Percentiles rank a stretch among this genome's conserved stretches.
These are phyloP conservation scores for Boletus rubroflammeus DNA, from an alignment of 768 basidiomycete species.

Conservation along the genomic window DNA sequence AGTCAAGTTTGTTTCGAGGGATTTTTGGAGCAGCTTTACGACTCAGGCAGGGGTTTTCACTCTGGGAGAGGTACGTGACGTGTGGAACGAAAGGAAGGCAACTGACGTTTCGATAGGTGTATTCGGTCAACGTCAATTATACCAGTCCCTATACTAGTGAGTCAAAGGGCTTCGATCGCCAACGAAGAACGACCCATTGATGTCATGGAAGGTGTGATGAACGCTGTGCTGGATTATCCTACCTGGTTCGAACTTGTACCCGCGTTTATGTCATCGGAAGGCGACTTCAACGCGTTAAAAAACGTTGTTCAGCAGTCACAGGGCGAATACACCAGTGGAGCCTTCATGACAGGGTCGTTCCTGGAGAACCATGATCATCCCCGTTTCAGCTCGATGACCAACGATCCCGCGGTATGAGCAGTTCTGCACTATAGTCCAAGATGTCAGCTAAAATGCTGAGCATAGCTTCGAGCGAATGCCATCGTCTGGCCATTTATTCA, in stretches of 20 bases:
- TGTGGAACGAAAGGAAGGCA: constrained; percentile 20
- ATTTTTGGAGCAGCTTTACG: constrained; percentile 54
- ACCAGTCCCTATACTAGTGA: constrained; percentile 40
- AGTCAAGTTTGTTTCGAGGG: constrained; percentile 51
- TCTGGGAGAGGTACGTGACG: constrained; percentile 46
- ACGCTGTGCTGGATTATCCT: constrained; percentile 49
- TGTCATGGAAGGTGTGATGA: constrained; percentile 35
- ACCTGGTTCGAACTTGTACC: constrained; percentile 42
- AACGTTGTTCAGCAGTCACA: constrained; percentile 31
- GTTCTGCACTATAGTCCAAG: too few species aligned
- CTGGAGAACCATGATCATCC: constrained; percentile 56
- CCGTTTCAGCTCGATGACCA: constrained; percentile 41
- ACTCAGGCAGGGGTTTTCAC: constrained; percentile 47
- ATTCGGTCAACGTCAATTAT: constrained; percentile 40
- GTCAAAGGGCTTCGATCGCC: constrained; percentile 5
- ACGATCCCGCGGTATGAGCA: constrained; percentile 38
- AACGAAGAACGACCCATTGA: neutral
- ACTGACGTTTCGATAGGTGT: constrained; percentile 31
- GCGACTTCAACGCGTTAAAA: constrained; percentile 33
- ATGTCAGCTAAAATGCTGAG: neutral
- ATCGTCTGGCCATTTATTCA: constrained; percentile 48
- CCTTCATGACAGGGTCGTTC: constrained; percentile 44
- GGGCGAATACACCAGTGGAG: constrained; percentile 36
- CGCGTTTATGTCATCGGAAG: constrained; percentile 36
- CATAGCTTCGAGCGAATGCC: constrained; percentile 43